These are phyloP conservation scores for Tillandsia leiboldiana DNA, from an alignment of 176 grass and related monocot genomes.

Conservation along the genomic window DNA sequence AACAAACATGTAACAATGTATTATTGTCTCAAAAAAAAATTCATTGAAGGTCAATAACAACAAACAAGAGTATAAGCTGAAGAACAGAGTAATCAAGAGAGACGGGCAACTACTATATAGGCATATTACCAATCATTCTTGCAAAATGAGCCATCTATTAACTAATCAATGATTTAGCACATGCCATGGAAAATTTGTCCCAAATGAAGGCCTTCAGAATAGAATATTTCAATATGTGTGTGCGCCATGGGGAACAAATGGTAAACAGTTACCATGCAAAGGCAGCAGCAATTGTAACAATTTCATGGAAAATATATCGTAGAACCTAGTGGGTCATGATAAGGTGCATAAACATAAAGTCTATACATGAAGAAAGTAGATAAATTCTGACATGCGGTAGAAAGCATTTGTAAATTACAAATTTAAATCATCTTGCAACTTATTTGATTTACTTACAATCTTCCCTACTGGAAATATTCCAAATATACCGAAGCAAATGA, in stretches of 20 bases:
- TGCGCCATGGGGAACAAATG: no score
- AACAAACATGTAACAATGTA: background rate
- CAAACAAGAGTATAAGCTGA: background rate
- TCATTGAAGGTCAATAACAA: constrained; percentile 1
- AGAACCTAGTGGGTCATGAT: constrained; percentile 5
- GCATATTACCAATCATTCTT: background rate
- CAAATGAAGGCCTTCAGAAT: no score
- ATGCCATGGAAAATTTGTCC: background rate
- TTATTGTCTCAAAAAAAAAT: background rate
- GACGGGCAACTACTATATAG: background rate
- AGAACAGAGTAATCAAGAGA: background rate
- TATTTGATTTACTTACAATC: constrained; percentile 60
- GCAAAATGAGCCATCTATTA: background rate
- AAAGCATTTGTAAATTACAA: background rate
- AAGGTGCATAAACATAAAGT: constrained; percentile 10
- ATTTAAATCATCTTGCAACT: constrained; percentile 9
- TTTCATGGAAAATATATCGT: background rate
- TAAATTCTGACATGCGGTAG: background rate
- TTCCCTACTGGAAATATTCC: constrained; percentile 96
- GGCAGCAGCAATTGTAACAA: background rate
- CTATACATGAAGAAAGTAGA: background rate
- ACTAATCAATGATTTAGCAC: background rate
- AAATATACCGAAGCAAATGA: constrained; percentile 96
- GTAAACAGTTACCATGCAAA: background rate
- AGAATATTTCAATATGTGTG: no score